Percentiles rank a stretch among this genome's conserved stretches.
Evolutionary conservation across 805 yeast species (phyloP).

Genomic region (Danielozyma ontarioensis): DNA sequence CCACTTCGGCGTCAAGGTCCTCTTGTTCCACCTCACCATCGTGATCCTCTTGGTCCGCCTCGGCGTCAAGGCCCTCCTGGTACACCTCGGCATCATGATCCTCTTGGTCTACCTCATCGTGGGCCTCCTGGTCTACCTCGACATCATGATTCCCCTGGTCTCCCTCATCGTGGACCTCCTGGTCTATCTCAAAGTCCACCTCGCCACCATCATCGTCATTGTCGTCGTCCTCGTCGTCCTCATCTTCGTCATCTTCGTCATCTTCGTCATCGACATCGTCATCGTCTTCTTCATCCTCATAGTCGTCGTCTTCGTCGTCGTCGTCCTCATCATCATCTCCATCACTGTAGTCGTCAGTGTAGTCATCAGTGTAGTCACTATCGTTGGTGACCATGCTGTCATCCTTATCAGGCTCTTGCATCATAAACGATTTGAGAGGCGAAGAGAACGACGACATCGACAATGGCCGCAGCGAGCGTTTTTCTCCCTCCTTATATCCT

Average conservation of each 20-base stretch:
- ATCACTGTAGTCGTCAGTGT: conserved; percentile 12
- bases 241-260: conserved; percentile 16
- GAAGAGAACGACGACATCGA: conserved; percentile 34
- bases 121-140: conserved; percentile 27
- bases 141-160: conserved; percentile 8
- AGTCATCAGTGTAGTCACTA: conserved; percentile 10
- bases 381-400: conserved; percentile 9
- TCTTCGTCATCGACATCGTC: conserved; percentile 9
- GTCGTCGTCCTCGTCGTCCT: conserved; percentile 23
- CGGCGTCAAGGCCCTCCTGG: conserved; percentile 9
- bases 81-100: conserved; percentile 14
- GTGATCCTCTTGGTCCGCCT: conserved; percentile 10
- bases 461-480: conserved; percentile 25
- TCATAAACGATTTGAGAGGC: conserved; percentile 39
- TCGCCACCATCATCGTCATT: conserved; percentile 20
- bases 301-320: conserved; percentile 8
- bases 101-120: conserved; percentile 19
- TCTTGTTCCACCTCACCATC: conserved; percentile 11
- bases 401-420: conserved; percentile 19
- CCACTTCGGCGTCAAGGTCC: conserved; percentile 9
- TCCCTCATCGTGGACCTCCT: neutral
- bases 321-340: conserved; percentile 15
- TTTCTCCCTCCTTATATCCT: conserved; percentile 8
- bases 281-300: conserved; percentile 10
- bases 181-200: too few relatives aligned